Evolutionary conservation across 345 rosid species (phyloP).

Genomic region (Citrus australasica): DNA sequence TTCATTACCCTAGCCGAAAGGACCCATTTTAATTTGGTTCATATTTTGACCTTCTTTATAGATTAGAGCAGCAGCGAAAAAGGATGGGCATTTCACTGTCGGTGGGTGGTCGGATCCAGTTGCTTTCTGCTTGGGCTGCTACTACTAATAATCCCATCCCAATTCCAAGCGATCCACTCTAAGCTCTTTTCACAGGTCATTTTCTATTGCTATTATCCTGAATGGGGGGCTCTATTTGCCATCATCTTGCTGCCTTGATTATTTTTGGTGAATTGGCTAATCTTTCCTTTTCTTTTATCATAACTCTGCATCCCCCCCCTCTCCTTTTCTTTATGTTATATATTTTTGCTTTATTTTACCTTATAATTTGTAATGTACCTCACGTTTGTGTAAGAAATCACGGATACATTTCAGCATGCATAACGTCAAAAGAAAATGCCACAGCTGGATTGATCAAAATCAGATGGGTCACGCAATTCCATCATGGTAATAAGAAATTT

Average conservation of each 20-base stretch:
- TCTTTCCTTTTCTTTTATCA: conserved; percentile 17
- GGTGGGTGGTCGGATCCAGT: conserved; percentile 40
- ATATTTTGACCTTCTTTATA: not conserved
- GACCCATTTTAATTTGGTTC: conserved; percentile 18
- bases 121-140: conserved; percentile 1
- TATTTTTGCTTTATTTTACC: not conserved
- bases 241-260: conserved; percentile 8
- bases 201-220: conserved; percentile 15
- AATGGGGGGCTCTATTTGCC: conserved; percentile 7
- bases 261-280: conserved; percentile 20
- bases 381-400: not conserved
- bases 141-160: not conserved
- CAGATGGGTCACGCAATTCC: not conserved
- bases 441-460: not conserved
- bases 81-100: conserved; percentile 28
- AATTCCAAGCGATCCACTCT: not conserved
- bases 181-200: conserved; percentile 19
- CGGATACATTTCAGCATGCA: not conserved
- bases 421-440: not conserved
- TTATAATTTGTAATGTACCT: not conserved
- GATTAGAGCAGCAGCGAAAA: not conserved
- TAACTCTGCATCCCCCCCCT: not conserved
- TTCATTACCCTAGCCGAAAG: conserved; percentile 18
- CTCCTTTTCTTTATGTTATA: not conserved
- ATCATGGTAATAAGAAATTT: no score